A percentile compares a stretch with the other conserved stretches of the same genome.
Evolutionary conservation across 345 rosid species (phyloP).

Genomic region (Orychophragmus violaceus): DNA sequence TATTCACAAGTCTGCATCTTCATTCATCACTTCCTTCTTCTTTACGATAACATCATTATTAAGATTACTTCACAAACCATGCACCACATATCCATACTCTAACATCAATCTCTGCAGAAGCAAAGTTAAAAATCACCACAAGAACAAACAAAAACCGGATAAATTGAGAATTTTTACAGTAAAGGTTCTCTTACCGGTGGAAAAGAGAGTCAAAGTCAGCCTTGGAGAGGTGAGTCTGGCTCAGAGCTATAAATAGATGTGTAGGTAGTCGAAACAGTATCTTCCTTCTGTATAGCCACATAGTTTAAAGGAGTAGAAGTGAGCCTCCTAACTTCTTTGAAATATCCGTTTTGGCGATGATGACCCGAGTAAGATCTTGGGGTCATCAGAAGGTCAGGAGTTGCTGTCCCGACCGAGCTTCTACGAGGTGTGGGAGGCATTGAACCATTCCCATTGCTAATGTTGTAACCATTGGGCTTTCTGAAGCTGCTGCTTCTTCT

Average conservation of each 20-base stretch:
- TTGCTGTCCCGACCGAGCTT: conserved; percentile 52
- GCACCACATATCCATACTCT: neutral
- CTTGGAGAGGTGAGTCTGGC: conserved; percentile 70
- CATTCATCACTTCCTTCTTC: neutral
- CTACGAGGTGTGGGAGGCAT: conserved; percentile 83
- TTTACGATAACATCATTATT: conserved; percentile 16
- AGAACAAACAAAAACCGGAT: neutral
- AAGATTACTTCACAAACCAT: conserved; percentile 19
- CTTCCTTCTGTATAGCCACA: conserved; percentile 78
- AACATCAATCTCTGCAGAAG: neutral
- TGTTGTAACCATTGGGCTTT: conserved; percentile 60
- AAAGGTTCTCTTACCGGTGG: conserved; percentile 8
- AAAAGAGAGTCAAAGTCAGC: conserved; percentile 30
- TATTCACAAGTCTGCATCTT: conserved; percentile 28
- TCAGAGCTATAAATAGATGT: conserved; percentile 81
- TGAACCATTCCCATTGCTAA: conserved; percentile 72
- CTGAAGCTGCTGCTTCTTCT: conserved; percentile 77
- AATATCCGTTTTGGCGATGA: conserved; percentile 70
- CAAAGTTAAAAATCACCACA: too few species aligned
- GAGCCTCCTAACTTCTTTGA: conserved; percentile 74
- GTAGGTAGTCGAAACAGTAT: conserved; percentile 65
- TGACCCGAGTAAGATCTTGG: conserved; percentile 78
- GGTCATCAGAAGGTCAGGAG: conserved; percentile 70
- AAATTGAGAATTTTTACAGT: neutral
- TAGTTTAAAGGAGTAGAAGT: conserved; percentile 74